Base-by-base conservation (phyloP, 148 eudicot genomes). In the Rhododendron simsii region DNA sequence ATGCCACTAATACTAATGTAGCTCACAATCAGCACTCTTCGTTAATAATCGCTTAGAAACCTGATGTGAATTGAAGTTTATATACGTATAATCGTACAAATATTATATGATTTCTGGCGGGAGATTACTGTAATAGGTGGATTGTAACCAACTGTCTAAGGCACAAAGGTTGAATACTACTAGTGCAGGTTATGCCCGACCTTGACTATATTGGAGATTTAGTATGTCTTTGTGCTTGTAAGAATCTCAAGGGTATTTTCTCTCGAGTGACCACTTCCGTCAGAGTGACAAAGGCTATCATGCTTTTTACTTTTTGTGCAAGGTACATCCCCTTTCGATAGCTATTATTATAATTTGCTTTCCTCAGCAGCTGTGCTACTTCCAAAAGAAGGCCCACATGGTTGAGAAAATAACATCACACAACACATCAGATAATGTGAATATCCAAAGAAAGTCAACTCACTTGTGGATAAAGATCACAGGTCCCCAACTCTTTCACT, bases 381-480 rank as follows among this genome's bases (percentile, higher is more conserved):
- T 78, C 57, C 41, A 23, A 61, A 84, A 44, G 71, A 75, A 76
- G 86, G 69, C 84, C 74, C 65, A 15, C 81, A 5, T 16, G 59
- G 14, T 47, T 51, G 59, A 10, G 55, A 77, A 59, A 53, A 35
- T 39, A 75, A 82, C 7, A 57, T 71, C 37, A 50, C n/a, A 67
- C 35, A 81, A 73, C 45, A 37, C 26, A 81, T 14, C 28, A 69
- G 26, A 71, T 37, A 71, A 73, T 1, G 20, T 81, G 35, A 53
- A 39, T 14, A 30, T 41, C 50, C 53, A 83, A 61, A 35, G 21
- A 74, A 73, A 21, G 61, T 41, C 71, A 86, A 87, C 93, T 88
- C 87, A 94, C 99, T 92, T 97, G 99, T 45, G 99, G 99, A 89
- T 97, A 97, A 88, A 97, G 96, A 90, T 97, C 99, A 88, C 99